Evolutionary conservation across 1,139 yeast species (phyloP), one percentile per base, ranked within the genome.

Genomic region (Pneumocystis wakefieldiae): DNA sequence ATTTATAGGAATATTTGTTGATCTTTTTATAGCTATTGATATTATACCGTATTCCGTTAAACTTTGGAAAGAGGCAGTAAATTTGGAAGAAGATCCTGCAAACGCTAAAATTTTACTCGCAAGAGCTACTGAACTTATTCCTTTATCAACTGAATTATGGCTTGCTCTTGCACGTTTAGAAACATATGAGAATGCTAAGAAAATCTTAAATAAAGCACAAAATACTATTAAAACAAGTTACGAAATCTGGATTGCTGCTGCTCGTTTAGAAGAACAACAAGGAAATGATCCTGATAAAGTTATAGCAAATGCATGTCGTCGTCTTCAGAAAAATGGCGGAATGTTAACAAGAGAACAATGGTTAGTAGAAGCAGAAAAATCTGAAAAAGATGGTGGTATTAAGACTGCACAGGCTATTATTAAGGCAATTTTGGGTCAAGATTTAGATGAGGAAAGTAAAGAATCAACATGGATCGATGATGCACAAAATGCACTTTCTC

Each of bases 71-170:
- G 73, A 71, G n/a, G 76, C 82, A 0, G 76, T 80, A 4, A 73
- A 74, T 14, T 65, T 80, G 29, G 83, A 81, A 66, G 72, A 72
- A 1, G 81, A 81, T 41, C 69, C 71, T 2, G 74, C 73, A 0
- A 83, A 83, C 66, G 83, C 81, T 0, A 73, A 76, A 57, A 81
- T 82, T 67, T 77, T 90, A 65, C 74, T 90, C 14, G 66, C 73
- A 0, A 86, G 85, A 64, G 95, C 96, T 0, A 79, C 85, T 0
- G 88, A 86, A 67, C 74, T 88, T 53, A 79, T 89, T 36, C 84
- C 86, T 0, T 63, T 68, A 0, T 81, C 85, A 42, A 80, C 86
- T 71, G 81, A 80, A 2, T 76, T 92, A 60, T 89, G 96, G 96
- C 68, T 75, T 7, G 76, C 76, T 2, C 70, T 80, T 37, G 80